Evolutionary conservation across 176 grass and related monocot species (phyloP), one percentile per base, ranked within the genome.

Genomic region (Zoysia japonica): DNA sequence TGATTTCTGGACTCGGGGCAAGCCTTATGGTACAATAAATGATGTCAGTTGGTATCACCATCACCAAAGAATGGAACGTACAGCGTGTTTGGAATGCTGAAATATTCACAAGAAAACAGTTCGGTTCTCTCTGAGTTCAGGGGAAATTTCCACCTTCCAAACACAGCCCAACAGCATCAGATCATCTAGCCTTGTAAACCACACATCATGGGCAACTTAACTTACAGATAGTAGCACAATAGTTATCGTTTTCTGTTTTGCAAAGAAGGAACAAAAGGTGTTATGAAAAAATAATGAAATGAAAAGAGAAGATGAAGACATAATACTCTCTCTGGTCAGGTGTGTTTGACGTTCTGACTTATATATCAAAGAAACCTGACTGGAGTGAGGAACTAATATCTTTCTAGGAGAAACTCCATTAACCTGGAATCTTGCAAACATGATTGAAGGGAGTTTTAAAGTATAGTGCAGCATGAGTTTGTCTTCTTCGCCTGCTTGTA

Each of bases 401-500:
- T 49, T 48, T 9, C 57, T 0, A 2, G 28, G 71, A 47, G 71
- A 11, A 68, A 36, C 9, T 61, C 15, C 39, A 48, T 61, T 68
- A 67, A 82, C 87, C 78, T 88, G 49, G 59, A 63, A 49, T 19
- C 72, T 84, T 84, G 67, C 71, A 89, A 78, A 54, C 59, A 57
- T 17, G 70, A 61, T 17, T 35, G 1, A 68, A 78, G 71, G 59
- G 4, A 78, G 47, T 65, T 76, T 85, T 86, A 95, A 42, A 98
- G 92, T 82, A 98, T 83, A 38, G 96, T 89, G 88, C 96, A 98
- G 61, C 92, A 98, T 36, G 84, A 82, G 79, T 98, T 98, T 78
- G 92, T 95, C 84, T 98, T 98, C 90, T 93, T 98, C 39, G 95
- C 92, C 63, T 98, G 92, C 84, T 98, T 98, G 75, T 98, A 98